Percentiles rank a stretch among this genome's conserved stretches.
These are phyloP conservation scores for Colletotrichum endophyticum DNA, from an alignment of 2,329 filamentous ascomycete genomes.

Conservation along the genomic window DNA sequence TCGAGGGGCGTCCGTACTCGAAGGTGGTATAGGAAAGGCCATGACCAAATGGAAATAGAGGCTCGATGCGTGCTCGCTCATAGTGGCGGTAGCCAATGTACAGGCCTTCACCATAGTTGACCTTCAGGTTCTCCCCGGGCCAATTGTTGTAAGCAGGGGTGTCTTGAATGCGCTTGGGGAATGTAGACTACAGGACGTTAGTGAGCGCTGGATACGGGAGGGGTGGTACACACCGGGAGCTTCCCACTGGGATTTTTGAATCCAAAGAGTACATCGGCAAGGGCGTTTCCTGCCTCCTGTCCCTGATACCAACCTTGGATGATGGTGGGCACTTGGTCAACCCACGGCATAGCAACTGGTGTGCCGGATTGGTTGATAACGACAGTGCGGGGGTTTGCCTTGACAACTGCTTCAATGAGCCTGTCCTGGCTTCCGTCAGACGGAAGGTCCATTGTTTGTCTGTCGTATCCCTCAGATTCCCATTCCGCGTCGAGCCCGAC, in stretches of 20 bases:
- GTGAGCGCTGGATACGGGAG: neutral
- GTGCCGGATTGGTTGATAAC: conserved; percentile 75
- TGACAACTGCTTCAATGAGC: conserved; percentile 65
- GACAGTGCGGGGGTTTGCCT: conserved; percentile 68
- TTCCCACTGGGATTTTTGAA: conserved; percentile 70
- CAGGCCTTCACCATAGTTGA: conserved; percentile 74
- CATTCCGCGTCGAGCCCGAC: conserved; percentile 76
- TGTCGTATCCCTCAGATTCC: conserved; percentile 78
- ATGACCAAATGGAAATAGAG: conserved; percentile 75
- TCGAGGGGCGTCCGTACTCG: conserved; percentile 62
- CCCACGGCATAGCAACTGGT: conserved; percentile 75
- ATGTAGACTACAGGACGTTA: conserved; percentile 55
- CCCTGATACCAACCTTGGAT: conserved; percentile 79
- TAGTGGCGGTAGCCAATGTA: conserved; percentile 78
- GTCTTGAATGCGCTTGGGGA: conserved; percentile 67
- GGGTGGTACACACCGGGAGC: conserved; percentile 55
- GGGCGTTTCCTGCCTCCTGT: conserved; percentile 72
- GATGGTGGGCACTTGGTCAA: conserved; percentile 65
- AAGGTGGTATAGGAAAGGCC: conserved; percentile 77
- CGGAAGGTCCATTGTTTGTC: conserved; percentile 76
- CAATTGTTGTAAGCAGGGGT: conserved; percentile 76
- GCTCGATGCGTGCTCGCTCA: conserved; percentile 63
- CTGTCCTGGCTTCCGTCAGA: conserved; percentile 62
- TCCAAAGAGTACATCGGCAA: conserved; percentile 71
- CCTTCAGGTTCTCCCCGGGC: conserved; percentile 72